Evolutionary conservation across 2,329 filamentous ascomycete species (phyloP), one percentile per base, ranked within the genome.

Genomic region (Cladosporium austrohemisphaericum): DNA sequence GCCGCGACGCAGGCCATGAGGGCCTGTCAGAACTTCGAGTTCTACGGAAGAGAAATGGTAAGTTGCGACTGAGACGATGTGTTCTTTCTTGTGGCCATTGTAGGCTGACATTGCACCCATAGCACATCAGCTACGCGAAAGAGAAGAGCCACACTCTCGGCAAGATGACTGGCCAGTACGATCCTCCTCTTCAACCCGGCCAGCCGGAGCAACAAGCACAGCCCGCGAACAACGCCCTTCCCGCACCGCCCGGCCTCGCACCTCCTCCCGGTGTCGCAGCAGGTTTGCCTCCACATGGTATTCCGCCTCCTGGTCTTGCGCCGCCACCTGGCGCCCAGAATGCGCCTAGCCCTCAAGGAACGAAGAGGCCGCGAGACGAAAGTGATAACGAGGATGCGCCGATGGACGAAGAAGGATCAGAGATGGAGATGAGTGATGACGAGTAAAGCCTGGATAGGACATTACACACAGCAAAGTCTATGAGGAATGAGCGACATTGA

Each of bases 1-100:
- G 83, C 88, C n/a, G 89, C 90, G 44, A 95, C 91, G 19, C 89
- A 95, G 65, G 93, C 93, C 1, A 88, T 98, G 88, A 78, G 92
- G 57, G 83, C 88, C 9, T 74, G 96, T 40, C 86, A 97, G 60
- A 89, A 88, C 2, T 88, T 89, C 62, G 81, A 86, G 2, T 90
- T 98, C 57, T 85, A 94, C 56, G 93, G 91, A 13, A 83, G 81
- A 56, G 79, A 89, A 57, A 83, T 98, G 76, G 92, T 96, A 68
- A 55, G 85, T 75, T 25, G 25, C 29, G 46, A 14, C 20, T 32
- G 29, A 35, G 38, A 6, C 20, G 8, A 22, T 13, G 8, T 8
- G 23, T 19, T 8, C 25, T 19, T 20, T n/a, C n/a, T n/a, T 48
- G 35, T 43, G 43, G 45, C 20, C 18, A 11, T 36, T 52, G 18